These are phyloP conservation scores for Solanum hybrid DNA, from an alignment of 305 asterid species.

Conservation along the genomic window DNA sequence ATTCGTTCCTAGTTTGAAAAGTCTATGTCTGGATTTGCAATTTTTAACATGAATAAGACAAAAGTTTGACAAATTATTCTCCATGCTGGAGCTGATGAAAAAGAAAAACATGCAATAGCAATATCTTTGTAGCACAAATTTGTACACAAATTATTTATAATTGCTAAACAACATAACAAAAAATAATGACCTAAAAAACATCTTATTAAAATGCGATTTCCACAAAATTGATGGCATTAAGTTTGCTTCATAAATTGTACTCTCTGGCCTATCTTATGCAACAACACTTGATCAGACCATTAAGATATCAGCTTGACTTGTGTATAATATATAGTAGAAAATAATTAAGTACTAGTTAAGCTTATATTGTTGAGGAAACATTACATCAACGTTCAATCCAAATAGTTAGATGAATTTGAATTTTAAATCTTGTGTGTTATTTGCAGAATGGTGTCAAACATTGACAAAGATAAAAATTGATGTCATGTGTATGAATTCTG, in stretches of 20 bases:
- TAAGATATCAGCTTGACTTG: not conserved
- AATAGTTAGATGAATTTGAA: not conserved
- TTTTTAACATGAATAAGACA: not conserved
- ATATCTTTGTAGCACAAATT: not conserved
- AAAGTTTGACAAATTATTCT: not conserved
- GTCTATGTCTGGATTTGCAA: not conserved
- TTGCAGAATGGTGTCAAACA: not conserved
- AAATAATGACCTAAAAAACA: not conserved
- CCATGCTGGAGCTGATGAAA: not conserved
- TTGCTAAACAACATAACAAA: not conserved
- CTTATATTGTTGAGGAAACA: not conserved
- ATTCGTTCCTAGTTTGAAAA: not conserved
- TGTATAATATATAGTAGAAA: not conserved
- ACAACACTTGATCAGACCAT: not conserved
- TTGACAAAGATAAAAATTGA: not conserved
- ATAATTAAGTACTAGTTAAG: not conserved
- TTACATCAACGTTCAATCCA: not conserved
- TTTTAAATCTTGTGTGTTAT: not conserved
- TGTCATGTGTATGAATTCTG: not conserved
- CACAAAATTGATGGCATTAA: not conserved
- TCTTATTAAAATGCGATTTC: not conserved
- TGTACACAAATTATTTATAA: not conserved
- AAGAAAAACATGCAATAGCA: not conserved
- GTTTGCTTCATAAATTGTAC: not conserved
- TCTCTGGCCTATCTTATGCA: not conserved